Evolutionary conservation across 805 yeast species (phyloP).

Genomic region (Lachancea sp.): DNA sequence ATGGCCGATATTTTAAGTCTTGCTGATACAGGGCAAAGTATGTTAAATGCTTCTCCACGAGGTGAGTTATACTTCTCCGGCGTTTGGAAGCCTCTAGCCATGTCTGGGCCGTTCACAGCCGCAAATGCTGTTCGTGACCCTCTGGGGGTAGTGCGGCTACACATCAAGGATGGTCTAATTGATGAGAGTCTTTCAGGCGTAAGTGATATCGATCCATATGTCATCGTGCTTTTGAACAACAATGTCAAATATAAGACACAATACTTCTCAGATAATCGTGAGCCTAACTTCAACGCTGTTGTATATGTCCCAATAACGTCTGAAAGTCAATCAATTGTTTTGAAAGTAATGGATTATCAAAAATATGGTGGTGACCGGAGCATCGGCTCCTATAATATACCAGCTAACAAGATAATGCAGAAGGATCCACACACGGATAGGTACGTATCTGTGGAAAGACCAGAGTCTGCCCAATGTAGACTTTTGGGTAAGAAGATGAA

Average conservation of each 20-base stretch:
- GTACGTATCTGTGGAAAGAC: slow-evolving; percentile 43
- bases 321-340: slow-evolving; percentile 49
- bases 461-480: slow-evolving; percentile 36
- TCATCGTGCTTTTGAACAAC: slow-evolving; percentile 52
- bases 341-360: slow-evolving; percentile 65
- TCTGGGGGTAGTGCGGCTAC: slow-evolving; percentile 60
- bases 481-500: slow-evolving; percentile 31
- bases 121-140: slow-evolving; percentile 42
- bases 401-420: slow-evolving; percentile 44
- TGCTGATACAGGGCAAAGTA: slow-evolving; percentile 42
- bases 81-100: slow-evolving; percentile 63
- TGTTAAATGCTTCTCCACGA: slow-evolving; percentile 45
- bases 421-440: slow-evolving; percentile 40
- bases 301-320: slow-evolving; percentile 55
- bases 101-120: slow-evolving; percentile 44
- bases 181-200: slow-evolving; percentile 54
- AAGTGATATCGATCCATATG: slow-evolving; percentile 74
- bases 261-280: slow-evolving; percentile 45
- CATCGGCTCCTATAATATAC: slow-evolving; percentile 51
- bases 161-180: slow-evolving; percentile 47
- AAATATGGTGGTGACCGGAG: slow-evolving; percentile 54
- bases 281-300: slow-evolving; percentile 56
- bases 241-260: slow-evolving; percentile 49
- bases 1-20: slow-evolving; percentile 44
- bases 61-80: slow-evolving; percentile 53